A percentile compares a stretch with the other conserved stretches of the same genome.
Conservation (phyloP, 2,329 filamentous ascomycete genomes). For the Fusarium sp. region DNA sequence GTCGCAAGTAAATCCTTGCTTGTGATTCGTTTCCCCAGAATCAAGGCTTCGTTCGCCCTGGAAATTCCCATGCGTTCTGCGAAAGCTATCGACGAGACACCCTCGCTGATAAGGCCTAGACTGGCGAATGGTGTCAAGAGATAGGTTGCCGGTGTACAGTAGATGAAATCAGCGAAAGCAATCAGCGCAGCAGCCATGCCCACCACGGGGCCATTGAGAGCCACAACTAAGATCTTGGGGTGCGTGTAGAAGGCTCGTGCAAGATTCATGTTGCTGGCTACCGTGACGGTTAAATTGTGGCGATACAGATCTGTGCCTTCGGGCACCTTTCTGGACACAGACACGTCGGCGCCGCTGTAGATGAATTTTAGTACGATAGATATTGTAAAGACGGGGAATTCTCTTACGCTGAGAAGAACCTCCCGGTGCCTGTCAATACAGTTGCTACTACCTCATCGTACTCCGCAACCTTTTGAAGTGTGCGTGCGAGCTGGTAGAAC, state of each 20-base stretch:
- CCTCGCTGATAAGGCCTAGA: background rate
- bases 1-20: background rate
- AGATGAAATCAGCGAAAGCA: background rate
- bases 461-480: background rate
- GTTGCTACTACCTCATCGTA: background rate
- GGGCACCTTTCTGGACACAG: background rate
- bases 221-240: background rate
- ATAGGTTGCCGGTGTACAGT: background rate
- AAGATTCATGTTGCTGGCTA: slow-evolving; percentile 3
- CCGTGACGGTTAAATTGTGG: background rate
- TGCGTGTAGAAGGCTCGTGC: background rate
- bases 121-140: slow-evolving; percentile 1
- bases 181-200: slow-evolving; percentile 2
- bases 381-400: too few relatives aligned
- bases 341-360: background rate
- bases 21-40: background rate
- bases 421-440: background rate
- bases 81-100: background rate
- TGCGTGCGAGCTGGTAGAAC: slow-evolving; percentile 4
- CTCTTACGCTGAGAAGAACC: slow-evolving; percentile 4
- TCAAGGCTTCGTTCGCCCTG: background rate
- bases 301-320: background rate
- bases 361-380: background rate
- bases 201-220: slow-evolving; percentile 1
- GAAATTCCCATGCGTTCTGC: background rate